Conservation (phyloP, 352 stramenopile species). For the Pythium apleroticum region DNA sequence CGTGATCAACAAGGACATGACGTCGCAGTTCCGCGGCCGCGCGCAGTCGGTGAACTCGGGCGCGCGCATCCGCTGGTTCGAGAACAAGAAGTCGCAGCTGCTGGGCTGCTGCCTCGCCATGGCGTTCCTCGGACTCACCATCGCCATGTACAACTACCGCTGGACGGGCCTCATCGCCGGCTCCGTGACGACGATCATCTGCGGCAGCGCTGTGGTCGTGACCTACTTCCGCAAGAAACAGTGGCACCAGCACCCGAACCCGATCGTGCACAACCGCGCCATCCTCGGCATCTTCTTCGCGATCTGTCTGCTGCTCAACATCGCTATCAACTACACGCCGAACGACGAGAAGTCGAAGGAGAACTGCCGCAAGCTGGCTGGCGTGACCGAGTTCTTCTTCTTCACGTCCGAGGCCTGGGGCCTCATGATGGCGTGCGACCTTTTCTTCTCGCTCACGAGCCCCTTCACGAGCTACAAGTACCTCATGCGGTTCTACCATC, state of each 20-base stretch:
- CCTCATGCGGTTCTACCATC: constrained; percentile 87
- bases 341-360: constrained; percentile 40
- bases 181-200: constrained; percentile 87
- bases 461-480: constrained; percentile 90
- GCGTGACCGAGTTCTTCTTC: constrained; percentile 90
- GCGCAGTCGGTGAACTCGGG: constrained; percentile 60
- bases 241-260: constrained; percentile 89
- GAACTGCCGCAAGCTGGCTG: constrained; percentile 69
- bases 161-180: constrained; percentile 87
- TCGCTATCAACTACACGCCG: constrained; percentile 76
- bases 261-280: constrained; percentile 85
- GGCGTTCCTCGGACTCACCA: constrained; percentile 81
- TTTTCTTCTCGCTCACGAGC: constrained; percentile 87
- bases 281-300: constrained; percentile 86
- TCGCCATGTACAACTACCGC: constrained; percentile 88
- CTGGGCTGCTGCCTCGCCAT: constrained; percentile 85
- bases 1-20: constrained; percentile 91
- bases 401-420: constrained; percentile 86
- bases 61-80: constrained; percentile 83
- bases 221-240: constrained; percentile 89
- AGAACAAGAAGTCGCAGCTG: constrained; percentile 88
- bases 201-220: constrained; percentile 78
- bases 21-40: constrained; percentile 77
- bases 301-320: constrained; percentile 81
- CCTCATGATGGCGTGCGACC: constrained; percentile 86